Percentiles rank a stretch among this genome's conserved stretches.
phyloP scores from a whole-genome alignment of 176 grass and related monocot genomes.

The Alopecurus myosuroides region DNA sequence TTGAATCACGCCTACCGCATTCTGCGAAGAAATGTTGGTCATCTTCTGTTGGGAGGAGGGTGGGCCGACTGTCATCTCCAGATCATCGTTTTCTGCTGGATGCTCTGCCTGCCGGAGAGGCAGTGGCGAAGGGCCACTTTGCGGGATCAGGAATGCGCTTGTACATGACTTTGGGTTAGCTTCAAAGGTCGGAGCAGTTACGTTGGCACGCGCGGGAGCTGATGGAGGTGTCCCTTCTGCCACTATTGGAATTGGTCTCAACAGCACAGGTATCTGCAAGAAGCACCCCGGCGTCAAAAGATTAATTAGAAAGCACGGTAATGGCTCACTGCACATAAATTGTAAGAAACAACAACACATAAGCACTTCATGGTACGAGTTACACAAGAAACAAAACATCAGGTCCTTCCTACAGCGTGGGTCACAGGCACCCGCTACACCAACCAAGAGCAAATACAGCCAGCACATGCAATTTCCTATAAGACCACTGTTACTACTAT shows the following conservation, averaged over 20 bases:
- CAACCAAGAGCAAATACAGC: neutral
- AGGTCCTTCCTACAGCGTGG: neutral
- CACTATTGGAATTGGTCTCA: conserved; percentile 21
- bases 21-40: conserved; percentile 46
- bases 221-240: conserved; percentile 13
- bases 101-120: conserved; percentile 9
- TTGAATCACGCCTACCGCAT: conserved; percentile 39
- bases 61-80: conserved; percentile 48
- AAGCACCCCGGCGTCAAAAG: conserved; percentile 5
- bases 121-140: neutral
- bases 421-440: neutral
- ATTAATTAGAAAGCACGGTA: neutral
- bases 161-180: conserved; percentile 37
- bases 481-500: neutral
- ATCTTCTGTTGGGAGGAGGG: conserved; percentile 40
- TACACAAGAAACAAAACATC: neutral
- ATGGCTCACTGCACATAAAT: neutral
- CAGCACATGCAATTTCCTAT: neutral
- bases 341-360: neutral
- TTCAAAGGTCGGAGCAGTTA: conserved; percentile 18
- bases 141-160: conserved; percentile 12
- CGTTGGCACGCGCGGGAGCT: neutral
- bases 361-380: neutral
- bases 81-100: conserved; percentile 26
- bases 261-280: conserved; percentile 22